Evolutionary conservation across 306 rosid genomes (phyloP).

Genomic region (Trifolium dubium): DNA sequence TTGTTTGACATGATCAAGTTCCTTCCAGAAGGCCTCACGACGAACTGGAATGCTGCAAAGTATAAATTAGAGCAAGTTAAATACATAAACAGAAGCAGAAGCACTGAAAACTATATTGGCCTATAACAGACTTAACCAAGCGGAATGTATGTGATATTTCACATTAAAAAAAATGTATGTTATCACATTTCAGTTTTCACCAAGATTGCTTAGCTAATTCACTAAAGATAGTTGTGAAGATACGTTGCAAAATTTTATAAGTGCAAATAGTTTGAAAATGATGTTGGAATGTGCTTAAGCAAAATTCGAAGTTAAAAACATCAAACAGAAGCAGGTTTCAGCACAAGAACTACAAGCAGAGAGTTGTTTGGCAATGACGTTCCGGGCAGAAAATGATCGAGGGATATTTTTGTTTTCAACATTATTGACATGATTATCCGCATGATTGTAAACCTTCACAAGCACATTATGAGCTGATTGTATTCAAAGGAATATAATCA

Average conservation of each 20-base stretch:
- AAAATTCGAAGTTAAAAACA: background rate
- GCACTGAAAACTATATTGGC: constrained; percentile 8
- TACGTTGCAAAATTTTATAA: background rate
- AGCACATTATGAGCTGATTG: background rate
- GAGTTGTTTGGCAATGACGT: background rate
- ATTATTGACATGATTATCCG: background rate
- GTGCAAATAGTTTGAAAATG: background rate
- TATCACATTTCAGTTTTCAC: background rate
- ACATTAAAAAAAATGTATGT: background rate
- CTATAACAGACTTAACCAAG: background rate
- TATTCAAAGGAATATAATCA: background rate
- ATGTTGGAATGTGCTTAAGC: background rate
- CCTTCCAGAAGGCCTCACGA: constrained; percentile 71
- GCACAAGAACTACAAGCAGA: constrained; percentile 4
- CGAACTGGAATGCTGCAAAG: constrained; percentile 82
- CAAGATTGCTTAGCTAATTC: background rate
- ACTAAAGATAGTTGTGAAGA: background rate
- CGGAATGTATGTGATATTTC: background rate
- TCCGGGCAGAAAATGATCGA: background rate
- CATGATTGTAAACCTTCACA: background rate
- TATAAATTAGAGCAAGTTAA: constrained; percentile 26
- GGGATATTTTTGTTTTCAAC: background rate
- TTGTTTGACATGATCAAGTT: constrained; percentile 76
- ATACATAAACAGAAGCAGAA: background rate
- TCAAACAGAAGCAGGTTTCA: background rate